Base-by-base conservation (phyloP, 306 rosid genomes). In the Lathyrus aphaca region DNA sequence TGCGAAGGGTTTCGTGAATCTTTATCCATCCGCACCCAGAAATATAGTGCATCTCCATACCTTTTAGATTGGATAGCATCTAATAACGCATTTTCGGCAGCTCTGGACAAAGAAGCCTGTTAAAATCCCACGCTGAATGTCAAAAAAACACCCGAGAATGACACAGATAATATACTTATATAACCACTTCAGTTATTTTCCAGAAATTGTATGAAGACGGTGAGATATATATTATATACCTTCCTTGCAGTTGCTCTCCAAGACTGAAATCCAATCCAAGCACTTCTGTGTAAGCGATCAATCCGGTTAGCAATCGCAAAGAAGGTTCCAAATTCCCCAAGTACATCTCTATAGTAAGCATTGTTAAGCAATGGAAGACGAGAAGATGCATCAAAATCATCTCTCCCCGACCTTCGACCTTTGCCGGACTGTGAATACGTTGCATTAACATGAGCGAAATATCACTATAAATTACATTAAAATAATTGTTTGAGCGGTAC, bases 231-330 rank as follows among this genome's bases (percentile, higher is more conserved):
- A 32, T 32, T 68, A 90, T 67, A 66, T 69, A 91, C 97, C 96
- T 87, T 95, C 88, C 82, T 86, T 23, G 96, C 99, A 35, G 96
- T 91, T 49, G 95, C 92, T 81, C 99, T 89, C 99, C 99, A 95
- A 60, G 99, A 95, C 56, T 86, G 96, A 83, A 95, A 95, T 73
- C 99, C 99, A 39, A 95, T 91, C 99, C 99, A 95, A 19, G 97
- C 89, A 82, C 89, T 95, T 84, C 73, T 95, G 85, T 95, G 97
- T 60, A 95, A 29, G n/a, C 92, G 91, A 77, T 95, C 99, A 25
- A 91, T 80, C 80, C 80, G 78, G 73, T 95, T 87, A 30, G 99
- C 96, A 71, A 95, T 84, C 32, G 96, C 92, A 76, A 91, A 91
- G 81, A 91, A 83, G 60, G 97, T 92, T 80, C 99, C 99, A 78